These are phyloP conservation scores for Globisporangium paddicum DNA, from an alignment of 352 stramenopile species.

Conservation along the genomic window DNA sequence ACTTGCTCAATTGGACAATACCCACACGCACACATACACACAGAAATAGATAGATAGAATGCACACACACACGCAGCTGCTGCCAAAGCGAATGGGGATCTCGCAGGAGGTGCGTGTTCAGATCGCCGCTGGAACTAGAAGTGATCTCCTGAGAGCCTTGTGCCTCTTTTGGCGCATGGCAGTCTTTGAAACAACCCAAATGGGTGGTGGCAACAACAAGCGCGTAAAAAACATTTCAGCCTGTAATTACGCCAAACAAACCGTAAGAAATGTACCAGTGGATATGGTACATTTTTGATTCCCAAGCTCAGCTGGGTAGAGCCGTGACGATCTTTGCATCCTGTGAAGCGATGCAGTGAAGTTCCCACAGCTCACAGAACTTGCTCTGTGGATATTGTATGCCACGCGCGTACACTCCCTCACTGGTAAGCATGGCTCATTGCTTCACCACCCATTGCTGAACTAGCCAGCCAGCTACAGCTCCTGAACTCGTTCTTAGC, in stretches of 20 bases:
- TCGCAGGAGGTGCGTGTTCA: no score
- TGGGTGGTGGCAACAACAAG: conserved; percentile 3
- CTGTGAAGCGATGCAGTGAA: no score
- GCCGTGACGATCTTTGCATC: no score
- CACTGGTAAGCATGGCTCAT: no score
- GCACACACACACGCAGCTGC: neutral
- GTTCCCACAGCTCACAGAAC: no score
- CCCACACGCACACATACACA: conserved; percentile 1
- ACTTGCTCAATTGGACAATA: conserved; percentile 53
- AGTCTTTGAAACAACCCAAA: neutral
- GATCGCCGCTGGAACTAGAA: neutral
- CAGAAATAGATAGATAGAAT: neutral
- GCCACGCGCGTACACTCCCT: no score
- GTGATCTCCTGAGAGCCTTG: neutral
- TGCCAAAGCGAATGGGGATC: no score
- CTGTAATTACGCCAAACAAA: neutral
- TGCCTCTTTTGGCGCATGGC: neutral
- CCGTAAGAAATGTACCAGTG: neutral
- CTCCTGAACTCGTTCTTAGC: no score
- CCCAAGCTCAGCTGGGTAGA: no score
- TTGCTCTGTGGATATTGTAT: no score
- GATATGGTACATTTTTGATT: neutral
- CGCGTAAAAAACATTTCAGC: neutral
- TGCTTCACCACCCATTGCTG: no score
- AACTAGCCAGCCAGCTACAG: no score